phyloP scores from a whole-genome alignment of 768 basidiomycete species.

The Suillus tomentosus region DNA sequence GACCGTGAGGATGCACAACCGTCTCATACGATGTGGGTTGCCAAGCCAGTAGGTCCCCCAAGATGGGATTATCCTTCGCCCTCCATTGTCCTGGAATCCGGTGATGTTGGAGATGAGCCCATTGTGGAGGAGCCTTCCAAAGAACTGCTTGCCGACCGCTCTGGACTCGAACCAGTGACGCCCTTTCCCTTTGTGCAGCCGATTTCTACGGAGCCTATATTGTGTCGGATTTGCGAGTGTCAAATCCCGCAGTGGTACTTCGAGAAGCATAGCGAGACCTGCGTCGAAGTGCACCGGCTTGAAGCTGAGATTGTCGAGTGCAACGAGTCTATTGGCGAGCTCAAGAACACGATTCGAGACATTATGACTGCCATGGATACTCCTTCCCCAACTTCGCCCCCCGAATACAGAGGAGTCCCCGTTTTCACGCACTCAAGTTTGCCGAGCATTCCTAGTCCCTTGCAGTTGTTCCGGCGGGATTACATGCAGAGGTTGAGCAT shows the following conservation, averaged over 20 bases:
- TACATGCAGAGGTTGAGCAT: conserved; percentile 81
- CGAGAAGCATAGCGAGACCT: conserved; percentile 99
- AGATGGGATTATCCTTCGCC: conserved; percentile 69
- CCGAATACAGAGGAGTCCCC: conserved; percentile 88
- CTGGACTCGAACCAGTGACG: conserved; percentile 50
- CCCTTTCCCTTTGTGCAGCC: conserved; percentile 78
- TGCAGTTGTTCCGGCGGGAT: conserved; percentile 74
- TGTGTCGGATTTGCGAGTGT: conserved; percentile 98
- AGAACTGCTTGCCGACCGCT: conserved; percentile 44
- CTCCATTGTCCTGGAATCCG: conserved; percentile 56
- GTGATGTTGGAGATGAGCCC: conserved; percentile 42
- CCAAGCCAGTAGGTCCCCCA: conserved; percentile 77
- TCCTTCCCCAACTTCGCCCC: conserved; percentile 62
- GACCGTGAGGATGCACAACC: conserved; percentile 86
- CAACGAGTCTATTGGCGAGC: conserved; percentile 89
- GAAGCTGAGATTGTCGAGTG: conserved; percentile 94
- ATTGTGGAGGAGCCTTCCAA: conserved; percentile 27
- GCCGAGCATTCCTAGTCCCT: conserved; percentile 70
- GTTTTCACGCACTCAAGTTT: conserved; percentile 76
- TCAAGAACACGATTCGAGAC: conserved; percentile 84
- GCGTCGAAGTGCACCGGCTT: conserved; percentile 91
- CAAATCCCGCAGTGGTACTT: conserved; percentile 99
- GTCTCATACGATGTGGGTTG: conserved; percentile 98
- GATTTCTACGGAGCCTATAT: conserved; percentile 79
- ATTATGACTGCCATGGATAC: conserved; percentile 72